Evolutionary conservation across 2,329 filamentous ascomycete genomes (phyloP), one percentile per base, ranked within the genome.

Genomic region (Colletotrichum camelliae): DNA sequence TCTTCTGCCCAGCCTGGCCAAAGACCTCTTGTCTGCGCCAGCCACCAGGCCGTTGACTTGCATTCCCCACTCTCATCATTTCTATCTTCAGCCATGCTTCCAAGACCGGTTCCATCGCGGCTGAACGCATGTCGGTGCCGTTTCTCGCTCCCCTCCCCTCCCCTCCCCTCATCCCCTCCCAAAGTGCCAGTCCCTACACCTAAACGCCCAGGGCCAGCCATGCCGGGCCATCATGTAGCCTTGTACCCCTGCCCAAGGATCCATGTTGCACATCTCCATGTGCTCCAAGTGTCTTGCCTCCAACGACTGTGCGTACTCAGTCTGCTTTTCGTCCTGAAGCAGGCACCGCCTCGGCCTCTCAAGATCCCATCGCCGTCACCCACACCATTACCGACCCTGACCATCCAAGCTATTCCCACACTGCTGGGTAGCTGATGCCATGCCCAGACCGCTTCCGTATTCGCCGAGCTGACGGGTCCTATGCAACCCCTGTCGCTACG

Each of bases 251-350:
- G 55, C 21, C 33, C 55, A 48, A 73, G 64, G 57, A 73, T 68
- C 62, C 73, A 73, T 75, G 73, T 68, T 73, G 70, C 55, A 73
- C 64, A 73, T 75, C 73, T 70, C 71, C 74, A 76, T 76, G 66
- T 75, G 74, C 65, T 64, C 43, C 62, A 57, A 58, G 24, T 76
- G 74, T 76, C 74, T 76, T 77, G 76, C 74, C 67, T 70, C 65
- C 55, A 55, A 72, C 48, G 58, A 74, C 74, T 68, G 74, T 74
- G 69, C 58, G 55, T 43, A 33, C 68, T 74, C 57, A 64, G 33
- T 77, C 57, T 75, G 48, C 58, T 77, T 77, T 74, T 74, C 76
- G 66, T 74, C 74, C 76, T 77, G 75, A 77, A 75, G 77, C 77
- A 75, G 65, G 64, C 67, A 74, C 68, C 71, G 67, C 70, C 64